Percentiles rank a stretch among this genome's conserved stretches.
Evolutionary conservation across 2,329 filamentous ascomycete species (phyloP).

Genomic region (Clathrospora elynae): DNA sequence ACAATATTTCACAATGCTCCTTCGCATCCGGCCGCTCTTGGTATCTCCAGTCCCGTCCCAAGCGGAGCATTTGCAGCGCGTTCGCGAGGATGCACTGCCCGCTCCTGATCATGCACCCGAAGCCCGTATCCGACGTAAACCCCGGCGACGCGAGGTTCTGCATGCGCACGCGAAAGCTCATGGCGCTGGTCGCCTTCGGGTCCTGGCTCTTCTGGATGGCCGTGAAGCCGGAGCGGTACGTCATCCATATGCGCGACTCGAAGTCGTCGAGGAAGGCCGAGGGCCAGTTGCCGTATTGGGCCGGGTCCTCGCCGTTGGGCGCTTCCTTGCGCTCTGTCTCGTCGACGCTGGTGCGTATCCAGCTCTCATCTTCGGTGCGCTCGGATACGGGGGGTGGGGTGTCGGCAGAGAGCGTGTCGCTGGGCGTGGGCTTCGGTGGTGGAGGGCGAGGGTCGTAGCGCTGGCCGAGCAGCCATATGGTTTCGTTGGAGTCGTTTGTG

Average conservation of each 20-base stretch:
- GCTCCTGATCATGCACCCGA: constrained; percentile 98
- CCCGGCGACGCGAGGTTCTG: constrained; percentile 81
- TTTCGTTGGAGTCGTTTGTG: constrained; percentile 71
- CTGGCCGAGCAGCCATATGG: constrained; percentile 82
- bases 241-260: constrained; percentile 93
- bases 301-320: constrained; percentile 42
- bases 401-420: constrained; percentile 23
- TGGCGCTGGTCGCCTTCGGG: constrained; percentile 68
- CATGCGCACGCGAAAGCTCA: constrained; percentile 84
- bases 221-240: constrained; percentile 86
- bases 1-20: constrained; percentile 73
- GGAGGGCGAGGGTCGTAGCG: constrained; percentile 56
- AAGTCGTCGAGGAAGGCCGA: constrained; percentile 86
- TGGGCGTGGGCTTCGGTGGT: constrained; percentile 29
- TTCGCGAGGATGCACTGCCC: constrained; percentile 94
- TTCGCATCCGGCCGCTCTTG: constrained; percentile 54
- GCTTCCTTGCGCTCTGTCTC: constrained; percentile 69
- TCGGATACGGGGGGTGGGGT: constrained; percentile 33
- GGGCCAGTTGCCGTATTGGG: constrained; percentile 72
- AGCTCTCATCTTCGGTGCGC: constrained; percentile 47
- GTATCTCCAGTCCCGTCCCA: constrained; percentile 87
- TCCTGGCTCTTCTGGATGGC: constrained; percentile 80
- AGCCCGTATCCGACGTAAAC: constrained; percentile 92
- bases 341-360: constrained; percentile 72
- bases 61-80: constrained; percentile 69